Conservation (phyloP, 495 filamentous ascomycete genomes). For the Staphylotrichum tortipilum region DNA sequence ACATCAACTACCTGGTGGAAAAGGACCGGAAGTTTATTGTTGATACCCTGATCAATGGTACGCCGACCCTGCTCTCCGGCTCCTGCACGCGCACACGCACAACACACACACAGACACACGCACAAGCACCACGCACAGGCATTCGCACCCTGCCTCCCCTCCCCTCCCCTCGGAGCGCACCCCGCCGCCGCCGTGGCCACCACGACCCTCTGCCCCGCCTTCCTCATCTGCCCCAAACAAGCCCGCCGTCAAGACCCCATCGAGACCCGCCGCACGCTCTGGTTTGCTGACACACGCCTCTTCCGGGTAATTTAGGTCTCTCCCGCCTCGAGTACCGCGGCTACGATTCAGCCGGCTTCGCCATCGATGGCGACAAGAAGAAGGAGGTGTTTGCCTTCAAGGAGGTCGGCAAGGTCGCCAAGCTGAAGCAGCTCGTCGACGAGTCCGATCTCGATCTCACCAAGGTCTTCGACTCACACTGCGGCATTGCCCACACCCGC, state of each 20-base stretch:
- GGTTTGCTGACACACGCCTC: constrained; percentile 16
- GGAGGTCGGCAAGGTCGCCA: constrained; percentile 97
- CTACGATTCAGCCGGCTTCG: constrained; percentile 94
- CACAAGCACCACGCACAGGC: too few relatives aligned
- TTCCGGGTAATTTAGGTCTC: constrained; percentile 45
- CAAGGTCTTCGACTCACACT: constrained; percentile 94
- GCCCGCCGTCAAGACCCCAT: not conserved
- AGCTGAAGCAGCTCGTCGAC: constrained; percentile 86
- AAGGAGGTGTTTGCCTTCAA: constrained; percentile 96
- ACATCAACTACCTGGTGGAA: constrained; percentile 88
- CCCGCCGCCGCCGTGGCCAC: too few relatives aligned
- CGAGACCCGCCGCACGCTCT: too few relatives aligned
- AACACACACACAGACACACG: too few relatives aligned
- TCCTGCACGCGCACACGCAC: too few relatives aligned
- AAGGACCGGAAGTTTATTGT: constrained; percentile 93
- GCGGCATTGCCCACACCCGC: constrained; percentile 95
- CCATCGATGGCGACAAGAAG: constrained; percentile 96
- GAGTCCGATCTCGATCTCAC: constrained; percentile 72
- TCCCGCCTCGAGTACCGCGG: constrained; percentile 88
- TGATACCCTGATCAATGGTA: constrained; percentile 92
- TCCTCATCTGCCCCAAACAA: constrained; percentile 14
- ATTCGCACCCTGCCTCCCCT: too few relatives aligned
- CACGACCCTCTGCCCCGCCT: constrained; percentile 13
- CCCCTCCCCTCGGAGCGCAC: too few relatives aligned
- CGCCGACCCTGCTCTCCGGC: constrained; percentile 1